phyloP scores from a whole-genome alignment of 2,329 filamentous ascomycete genomes.

The Botrytis galanthina region DNA sequence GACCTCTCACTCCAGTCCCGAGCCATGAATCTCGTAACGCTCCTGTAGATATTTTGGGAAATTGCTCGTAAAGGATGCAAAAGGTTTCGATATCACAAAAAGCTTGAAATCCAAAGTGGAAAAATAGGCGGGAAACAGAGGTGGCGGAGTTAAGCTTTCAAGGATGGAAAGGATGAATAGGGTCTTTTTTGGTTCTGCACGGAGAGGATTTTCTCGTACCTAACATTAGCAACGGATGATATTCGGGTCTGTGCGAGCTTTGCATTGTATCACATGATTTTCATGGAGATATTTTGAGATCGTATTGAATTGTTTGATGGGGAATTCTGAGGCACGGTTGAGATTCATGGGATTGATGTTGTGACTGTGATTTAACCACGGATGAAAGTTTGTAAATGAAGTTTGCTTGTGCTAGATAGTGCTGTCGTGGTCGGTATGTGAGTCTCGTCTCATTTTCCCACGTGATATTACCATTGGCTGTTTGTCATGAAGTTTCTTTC shows the following conservation, averaged over 20 bases:
- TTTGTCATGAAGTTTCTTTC: background rate
- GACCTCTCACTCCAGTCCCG: background rate
- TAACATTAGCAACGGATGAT: background rate
- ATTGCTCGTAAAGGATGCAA: background rate
- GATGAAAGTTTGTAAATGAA: background rate
- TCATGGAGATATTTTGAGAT: background rate
- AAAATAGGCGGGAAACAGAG: background rate
- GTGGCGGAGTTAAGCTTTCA: background rate
- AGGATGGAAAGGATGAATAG: background rate
- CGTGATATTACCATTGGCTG: background rate
- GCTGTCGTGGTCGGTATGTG: background rate
- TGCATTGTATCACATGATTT: background rate
- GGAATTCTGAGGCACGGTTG: background rate
- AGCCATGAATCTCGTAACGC: background rate
- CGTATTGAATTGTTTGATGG: background rate
- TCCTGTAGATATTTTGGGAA: background rate
- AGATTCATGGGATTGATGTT: background rate
- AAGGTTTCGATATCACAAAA: background rate
- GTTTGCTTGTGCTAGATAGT: background rate
- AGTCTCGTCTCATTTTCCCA: background rate
- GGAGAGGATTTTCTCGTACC: background rate
- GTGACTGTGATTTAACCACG: background rate
- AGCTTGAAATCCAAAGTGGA: background rate
- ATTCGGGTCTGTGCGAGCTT: background rate
- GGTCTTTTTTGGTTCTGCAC: background rate